phyloP scores from a whole-genome alignment of 495 filamentous ascomycete genomes.

The Podospora didyma region DNA sequence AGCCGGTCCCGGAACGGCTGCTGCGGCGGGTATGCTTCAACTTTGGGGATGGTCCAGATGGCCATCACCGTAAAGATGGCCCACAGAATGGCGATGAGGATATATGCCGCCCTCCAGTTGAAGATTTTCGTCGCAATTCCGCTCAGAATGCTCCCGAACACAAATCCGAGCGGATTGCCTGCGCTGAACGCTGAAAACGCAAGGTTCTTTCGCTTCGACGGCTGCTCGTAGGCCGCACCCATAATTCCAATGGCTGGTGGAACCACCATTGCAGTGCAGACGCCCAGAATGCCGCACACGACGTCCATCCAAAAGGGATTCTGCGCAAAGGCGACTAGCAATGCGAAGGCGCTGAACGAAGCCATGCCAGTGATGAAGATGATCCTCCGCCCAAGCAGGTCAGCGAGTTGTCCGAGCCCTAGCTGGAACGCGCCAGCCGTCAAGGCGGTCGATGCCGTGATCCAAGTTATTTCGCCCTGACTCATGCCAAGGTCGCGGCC shows the following conservation, averaged over 20 bases:
- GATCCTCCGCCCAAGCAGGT: conserved; percentile 59
- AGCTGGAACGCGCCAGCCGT: conserved; percentile 64
- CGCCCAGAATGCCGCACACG: conserved; percentile 59
- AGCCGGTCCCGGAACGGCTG: conserved; percentile 40
- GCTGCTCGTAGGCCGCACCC: conserved; percentile 57
- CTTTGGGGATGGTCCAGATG: conserved; percentile 59
- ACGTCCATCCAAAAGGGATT: conserved; percentile 62
- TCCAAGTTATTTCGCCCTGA: conserved; percentile 67
- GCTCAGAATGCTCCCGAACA: conserved; percentile 61
- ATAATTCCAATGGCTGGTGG: conserved; percentile 65
- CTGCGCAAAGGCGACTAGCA: conserved; percentile 59
- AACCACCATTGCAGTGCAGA: conserved; percentile 59
- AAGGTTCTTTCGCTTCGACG: conserved; percentile 62
- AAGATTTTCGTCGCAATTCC: conserved; percentile 59
- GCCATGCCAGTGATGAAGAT: conserved; percentile 61
- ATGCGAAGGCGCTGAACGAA: conserved; percentile 50
- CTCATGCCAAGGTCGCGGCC: conserved; percentile 61
- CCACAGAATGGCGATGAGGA: conserved; percentile 61
- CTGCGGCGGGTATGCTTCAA: conserved; percentile 42
- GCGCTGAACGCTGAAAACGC: conserved; percentile 69
- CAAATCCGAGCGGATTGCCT: conserved; percentile 68
- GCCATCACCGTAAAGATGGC: conserved; percentile 53
- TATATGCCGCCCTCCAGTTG: conserved; percentile 61
- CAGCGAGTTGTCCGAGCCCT: conserved; percentile 63
- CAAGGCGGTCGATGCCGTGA: conserved; percentile 59